Evolutionary conservation across 108 stramenopile species (phyloP).

Genomic region (Cyclotella cryptica): DNA sequence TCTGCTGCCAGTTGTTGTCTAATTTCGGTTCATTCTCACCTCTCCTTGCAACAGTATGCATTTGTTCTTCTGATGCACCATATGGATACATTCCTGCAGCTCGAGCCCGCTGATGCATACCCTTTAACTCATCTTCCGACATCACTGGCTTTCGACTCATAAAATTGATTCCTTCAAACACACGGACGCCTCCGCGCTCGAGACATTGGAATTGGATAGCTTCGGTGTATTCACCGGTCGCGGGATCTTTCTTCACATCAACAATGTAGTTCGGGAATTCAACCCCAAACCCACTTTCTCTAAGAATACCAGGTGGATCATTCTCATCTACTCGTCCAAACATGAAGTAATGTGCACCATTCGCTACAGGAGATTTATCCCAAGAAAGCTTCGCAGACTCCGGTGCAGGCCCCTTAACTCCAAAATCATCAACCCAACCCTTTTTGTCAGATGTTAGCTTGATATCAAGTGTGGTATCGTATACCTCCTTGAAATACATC

Average conservation of each 20-base stretch:
- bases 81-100: constrained; percentile 88
- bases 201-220: constrained; percentile 94
- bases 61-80: constrained; percentile 89
- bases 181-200: constrained; percentile 90
- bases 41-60: constrained; percentile 89
- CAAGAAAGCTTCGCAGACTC: constrained; percentile 81
- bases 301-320: constrained; percentile 85
- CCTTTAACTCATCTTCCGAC: constrained; percentile 74
- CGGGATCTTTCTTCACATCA: constrained; percentile 80
- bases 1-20: constrained; percentile 88
- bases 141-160: constrained; percentile 86
- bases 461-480: constrained; percentile 92
- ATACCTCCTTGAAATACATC: constrained; percentile 68
- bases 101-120: constrained; percentile 84
- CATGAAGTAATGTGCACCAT: constrained; percentile 93
- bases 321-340: constrained; percentile 88
- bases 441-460: constrained; percentile 60
- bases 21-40: constrained; percentile 64
- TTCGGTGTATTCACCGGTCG: constrained; percentile 85
- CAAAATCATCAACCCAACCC: constrained; percentile 93
- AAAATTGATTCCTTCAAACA: constrained; percentile 96
- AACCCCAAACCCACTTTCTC: constrained; percentile 92
- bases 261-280: constrained; percentile 95
- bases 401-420: constrained; percentile 86
- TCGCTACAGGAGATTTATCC: constrained; percentile 92